These are phyloP conservation scores for Stephanodiscus minutulus DNA, from an alignment of 108 stramenopile genomes.

Conservation along the genomic window DNA sequence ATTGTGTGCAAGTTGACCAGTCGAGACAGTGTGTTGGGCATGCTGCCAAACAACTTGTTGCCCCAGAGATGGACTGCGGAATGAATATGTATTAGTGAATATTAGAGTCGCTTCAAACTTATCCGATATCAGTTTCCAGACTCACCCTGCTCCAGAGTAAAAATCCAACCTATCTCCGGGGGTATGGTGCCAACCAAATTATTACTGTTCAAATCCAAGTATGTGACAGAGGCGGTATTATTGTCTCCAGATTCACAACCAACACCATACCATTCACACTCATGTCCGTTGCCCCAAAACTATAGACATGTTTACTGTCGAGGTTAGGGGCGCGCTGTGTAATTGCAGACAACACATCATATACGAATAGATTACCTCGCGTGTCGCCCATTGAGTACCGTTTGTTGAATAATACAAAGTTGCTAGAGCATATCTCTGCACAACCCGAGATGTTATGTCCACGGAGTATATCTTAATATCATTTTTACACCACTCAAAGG, in stretches of 20 bases:
- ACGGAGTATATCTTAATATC: slow-evolving; percentile 33
- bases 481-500: slow-evolving; percentile 30
- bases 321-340: neutral
- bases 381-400: slow-evolving; percentile 50
- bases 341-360: neutral
- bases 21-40: slow-evolving; percentile 43
- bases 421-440: slow-evolving; percentile 55
- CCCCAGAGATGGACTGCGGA: slow-evolving; percentile 31
- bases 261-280: slow-evolving; percentile 58
- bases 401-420: slow-evolving; percentile 59
- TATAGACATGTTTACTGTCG: neutral
- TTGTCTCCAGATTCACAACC: slow-evolving; percentile 35
- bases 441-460: slow-evolving; percentile 25
- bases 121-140: slow-evolving; percentile 13
- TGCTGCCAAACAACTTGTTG: slow-evolving; percentile 56
- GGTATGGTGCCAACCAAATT: slow-evolving; percentile 31
- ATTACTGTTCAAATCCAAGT: slow-evolving; percentile 38
- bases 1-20: slow-evolving; percentile 49
- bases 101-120: neutral
- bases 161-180: slow-evolving; percentile 41
- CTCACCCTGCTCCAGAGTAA: slow-evolving; percentile 26
- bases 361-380: neutral
- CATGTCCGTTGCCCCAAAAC: slow-evolving; percentile 43
- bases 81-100: neutral
- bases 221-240: slow-evolving; percentile 26